Percentiles rank a stretch among this genome's conserved stretches.
These are phyloP conservation scores for Leccinellum albellum DNA, from an alignment of 768 basidiomycete species.

Conservation along the genomic window DNA sequence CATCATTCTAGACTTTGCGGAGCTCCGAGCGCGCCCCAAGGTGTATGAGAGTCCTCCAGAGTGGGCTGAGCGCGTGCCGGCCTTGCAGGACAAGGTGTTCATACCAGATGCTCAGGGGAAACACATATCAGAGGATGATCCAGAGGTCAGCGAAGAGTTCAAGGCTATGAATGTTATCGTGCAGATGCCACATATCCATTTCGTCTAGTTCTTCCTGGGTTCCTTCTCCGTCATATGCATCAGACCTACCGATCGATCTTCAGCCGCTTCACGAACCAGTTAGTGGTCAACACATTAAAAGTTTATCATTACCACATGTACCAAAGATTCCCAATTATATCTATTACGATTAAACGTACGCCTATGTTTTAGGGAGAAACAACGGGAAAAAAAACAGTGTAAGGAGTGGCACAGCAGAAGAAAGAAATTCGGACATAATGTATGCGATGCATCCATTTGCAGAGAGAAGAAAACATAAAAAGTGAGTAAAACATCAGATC, in stretches of 20 bases:
- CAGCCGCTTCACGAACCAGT: too few relatives aligned
- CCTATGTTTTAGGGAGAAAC: conserved; percentile 10
- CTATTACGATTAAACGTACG: conserved; percentile 19
- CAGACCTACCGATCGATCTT: background rate
- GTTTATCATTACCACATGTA: background rate
- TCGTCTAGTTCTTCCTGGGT: background rate
- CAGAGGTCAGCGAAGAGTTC: conserved; percentile 9
- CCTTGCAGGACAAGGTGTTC: background rate
- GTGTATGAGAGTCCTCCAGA: conserved; percentile 2
- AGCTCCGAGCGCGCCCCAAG: conserved; percentile 7
- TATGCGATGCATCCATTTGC: conserved; percentile 10
- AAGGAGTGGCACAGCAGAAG: conserved; percentile 7
- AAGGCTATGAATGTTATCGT: conserved; percentile 8
- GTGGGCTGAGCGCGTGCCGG: background rate
- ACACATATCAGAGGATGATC: background rate
- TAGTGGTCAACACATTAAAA: background rate
- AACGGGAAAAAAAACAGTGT: background rate
- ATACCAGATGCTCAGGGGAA: conserved; percentile 5
- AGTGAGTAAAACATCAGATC: background rate
- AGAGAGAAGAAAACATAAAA: conserved; percentile 7
- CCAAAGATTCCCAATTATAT: conserved; percentile 19
- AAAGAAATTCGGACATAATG: conserved; percentile 1
- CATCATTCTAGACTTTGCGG: conserved; percentile 9
- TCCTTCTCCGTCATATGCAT: background rate
- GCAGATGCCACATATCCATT: conserved; percentile 10